A percentile compares a stretch with the other conserved stretches of the same genome.
Conservation (phyloP, 2,329 filamentous ascomycete genomes). For the Sclerotinia sclerotiorum region DNA sequence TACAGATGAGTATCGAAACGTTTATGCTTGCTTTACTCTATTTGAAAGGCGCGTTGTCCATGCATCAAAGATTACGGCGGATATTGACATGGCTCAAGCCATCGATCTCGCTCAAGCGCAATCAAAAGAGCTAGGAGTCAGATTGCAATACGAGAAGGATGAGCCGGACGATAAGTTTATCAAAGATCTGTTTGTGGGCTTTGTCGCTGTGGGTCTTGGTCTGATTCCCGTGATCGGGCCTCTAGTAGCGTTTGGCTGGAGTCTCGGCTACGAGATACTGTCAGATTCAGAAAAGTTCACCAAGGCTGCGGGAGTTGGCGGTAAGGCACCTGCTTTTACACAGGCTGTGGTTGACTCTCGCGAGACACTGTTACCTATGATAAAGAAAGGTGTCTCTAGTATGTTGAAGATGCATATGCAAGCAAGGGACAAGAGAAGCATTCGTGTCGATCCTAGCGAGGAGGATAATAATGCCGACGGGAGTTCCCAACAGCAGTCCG, state of each 20-base stretch:
- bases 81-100: conserved; percentile 1
- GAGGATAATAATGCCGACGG: not conserved
- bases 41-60: not conserved
- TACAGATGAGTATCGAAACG: not conserved
- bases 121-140: not conserved
- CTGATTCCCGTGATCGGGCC: conserved; percentile 6
- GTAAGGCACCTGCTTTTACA: conserved; percentile 6
- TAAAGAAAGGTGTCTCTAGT: not conserved
- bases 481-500: not conserved
- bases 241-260: conserved; percentile 5
- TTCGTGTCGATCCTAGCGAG: conserved; percentile 4
- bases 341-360: conserved; percentile 15
- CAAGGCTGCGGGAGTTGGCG: not conserved
- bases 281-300: conserved; percentile 10
- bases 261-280: conserved; percentile 1
- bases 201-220: conserved; percentile 6
- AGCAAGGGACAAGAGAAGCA: not conserved
- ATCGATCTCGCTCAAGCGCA: not conserved
- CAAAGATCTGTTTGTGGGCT: not conserved
- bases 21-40: not conserved
- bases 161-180: conserved; percentile 9
- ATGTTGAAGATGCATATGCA: not conserved
- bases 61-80: not conserved
- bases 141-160: not conserved
- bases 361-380: conserved; percentile 1